Percentiles rank a stretch among this genome's conserved stretches.
Conservation (phyloP, 2,329 filamentous ascomycete species). For the Biscogniauxia sp. region DNA sequence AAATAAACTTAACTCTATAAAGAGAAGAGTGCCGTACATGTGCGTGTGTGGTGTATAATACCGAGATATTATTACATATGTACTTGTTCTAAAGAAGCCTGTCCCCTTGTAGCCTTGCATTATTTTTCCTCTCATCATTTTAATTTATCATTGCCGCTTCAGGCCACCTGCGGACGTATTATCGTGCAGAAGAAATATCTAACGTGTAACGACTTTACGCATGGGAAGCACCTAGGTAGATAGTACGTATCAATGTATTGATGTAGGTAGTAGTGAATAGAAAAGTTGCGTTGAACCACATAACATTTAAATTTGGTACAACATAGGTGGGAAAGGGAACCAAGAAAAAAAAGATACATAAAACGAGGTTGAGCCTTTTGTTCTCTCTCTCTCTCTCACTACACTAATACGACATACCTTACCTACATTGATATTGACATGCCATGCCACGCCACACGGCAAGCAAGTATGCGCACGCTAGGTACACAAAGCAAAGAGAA, state of each 20-base stretch:
- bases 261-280: not conserved
- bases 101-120: not conserved
- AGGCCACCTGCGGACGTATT: not conserved
- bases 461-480: not conserved
- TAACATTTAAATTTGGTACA: not conserved
- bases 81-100: not conserved
- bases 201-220: not conserved
- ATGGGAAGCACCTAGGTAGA: not conserved
- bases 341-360: too few species aligned
- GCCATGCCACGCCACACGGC: not conserved
- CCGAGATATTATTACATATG: too few species aligned
- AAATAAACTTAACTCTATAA: not conserved
- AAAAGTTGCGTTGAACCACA: not conserved
- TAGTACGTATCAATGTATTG: not conserved
- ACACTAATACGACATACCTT: too few species aligned
- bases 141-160: not conserved
- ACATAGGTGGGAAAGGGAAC: not conserved
- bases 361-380: not conserved
- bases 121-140: not conserved
- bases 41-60: too few species aligned
- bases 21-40: not conserved
- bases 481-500: not conserved
- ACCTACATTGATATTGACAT: too few species aligned
- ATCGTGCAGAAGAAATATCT: not conserved
- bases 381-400: not conserved